Conservation (phyloP, 148 eudicot genomes). For the Chenopodium formosanum region DNA sequence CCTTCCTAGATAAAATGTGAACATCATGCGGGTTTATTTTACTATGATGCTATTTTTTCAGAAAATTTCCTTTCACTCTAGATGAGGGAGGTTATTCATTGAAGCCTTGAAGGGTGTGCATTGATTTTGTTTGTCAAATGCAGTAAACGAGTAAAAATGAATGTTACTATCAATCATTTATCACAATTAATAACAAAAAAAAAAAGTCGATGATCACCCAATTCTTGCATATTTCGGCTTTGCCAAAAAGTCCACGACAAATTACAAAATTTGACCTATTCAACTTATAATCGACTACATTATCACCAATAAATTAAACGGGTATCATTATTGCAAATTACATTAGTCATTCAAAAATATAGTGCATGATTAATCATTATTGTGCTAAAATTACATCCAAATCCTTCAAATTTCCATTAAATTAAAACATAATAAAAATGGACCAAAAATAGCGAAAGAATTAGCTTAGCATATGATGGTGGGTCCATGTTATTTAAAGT, state of each 20-base stretch:
- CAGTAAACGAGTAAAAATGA: no score
- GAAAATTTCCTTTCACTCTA: no score
- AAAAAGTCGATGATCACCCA: neutral
- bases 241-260: conserved; percentile 11
- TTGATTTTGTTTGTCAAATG: no score
- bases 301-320: neutral
- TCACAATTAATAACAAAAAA: no score
- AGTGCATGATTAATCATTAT: neutral
- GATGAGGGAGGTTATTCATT: no score
- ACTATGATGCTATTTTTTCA: no score
- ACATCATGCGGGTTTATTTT: no score
- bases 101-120: no score
- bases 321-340: neutral
- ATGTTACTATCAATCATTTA: no score
- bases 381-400: neutral
- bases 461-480: neutral
- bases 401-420: neutral
- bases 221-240: neutral
- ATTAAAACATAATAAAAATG: neutral
- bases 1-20: no score
- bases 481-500: conserved; percentile 6
- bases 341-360: neutral
- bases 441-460: neutral
- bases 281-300: neutral
- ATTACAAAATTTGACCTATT: neutral